Evolutionary conservation across 306 rosid species (phyloP).

Genomic region (Lathyrus sativus): DNA sequence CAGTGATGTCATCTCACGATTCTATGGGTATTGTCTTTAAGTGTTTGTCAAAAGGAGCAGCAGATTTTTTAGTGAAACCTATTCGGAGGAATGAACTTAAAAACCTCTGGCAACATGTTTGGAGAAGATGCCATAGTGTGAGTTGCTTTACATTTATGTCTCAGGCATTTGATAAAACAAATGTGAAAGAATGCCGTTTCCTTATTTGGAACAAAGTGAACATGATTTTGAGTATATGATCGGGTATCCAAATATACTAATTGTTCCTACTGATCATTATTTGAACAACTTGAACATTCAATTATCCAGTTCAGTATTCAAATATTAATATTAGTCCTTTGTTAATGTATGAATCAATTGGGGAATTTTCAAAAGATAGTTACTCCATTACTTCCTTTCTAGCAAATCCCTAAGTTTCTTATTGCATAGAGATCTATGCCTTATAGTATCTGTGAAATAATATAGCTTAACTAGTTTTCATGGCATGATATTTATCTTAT

Average conservation of each 20-base stretch:
- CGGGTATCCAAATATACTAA: not conserved
- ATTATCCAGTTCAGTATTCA: conserved; percentile 26
- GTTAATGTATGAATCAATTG: conserved; percentile 21
- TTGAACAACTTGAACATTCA: conserved; percentile 29
- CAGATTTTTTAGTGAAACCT: conserved; percentile 67
- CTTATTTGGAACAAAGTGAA: not conserved
- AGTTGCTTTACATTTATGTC: conserved; percentile 52
- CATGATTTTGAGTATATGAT: not conserved
- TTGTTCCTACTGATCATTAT: conserved; percentile 22
- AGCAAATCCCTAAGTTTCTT: conserved; percentile 26
- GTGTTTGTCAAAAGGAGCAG: conserved; percentile 70
- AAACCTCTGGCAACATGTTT: conserved; percentile 72
- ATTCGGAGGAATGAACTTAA: conserved; percentile 71
- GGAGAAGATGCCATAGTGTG: conserved; percentile 73
- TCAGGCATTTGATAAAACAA: conserved; percentile 38
- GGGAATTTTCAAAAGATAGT: conserved; percentile 19
- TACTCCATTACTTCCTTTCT: conserved; percentile 24
- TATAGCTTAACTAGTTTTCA: conserved; percentile 22
- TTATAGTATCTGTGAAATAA: conserved; percentile 27
- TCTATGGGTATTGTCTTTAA: conserved; percentile 64
- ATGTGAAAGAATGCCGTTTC: conserved; percentile 19
- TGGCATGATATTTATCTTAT: conserved; percentile 35
- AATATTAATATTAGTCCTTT: conserved; percentile 26
- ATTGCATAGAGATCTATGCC: conserved; percentile 24
- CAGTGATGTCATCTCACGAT: conserved; percentile 70